These are phyloP conservation scores for Cercophora scortea DNA, from an alignment of 495 filamentous ascomycete genomes.

Conservation along the genomic window DNA sequence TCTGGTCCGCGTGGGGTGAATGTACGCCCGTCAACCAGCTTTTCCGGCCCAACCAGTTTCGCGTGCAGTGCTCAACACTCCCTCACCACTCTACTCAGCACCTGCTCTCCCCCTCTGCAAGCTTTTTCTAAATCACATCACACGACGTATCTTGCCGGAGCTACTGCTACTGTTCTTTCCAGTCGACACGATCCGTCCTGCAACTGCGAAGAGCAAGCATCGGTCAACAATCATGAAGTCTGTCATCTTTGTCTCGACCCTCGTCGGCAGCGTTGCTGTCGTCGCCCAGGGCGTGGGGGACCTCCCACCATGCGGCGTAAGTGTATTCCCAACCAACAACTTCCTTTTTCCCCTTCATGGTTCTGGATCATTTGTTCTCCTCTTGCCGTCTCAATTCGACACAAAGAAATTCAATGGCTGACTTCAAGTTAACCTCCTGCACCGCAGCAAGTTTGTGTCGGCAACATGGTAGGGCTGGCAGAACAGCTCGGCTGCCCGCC, in stretches of 20 bases:
- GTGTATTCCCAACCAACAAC: neutral
- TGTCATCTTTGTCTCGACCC: neutral
- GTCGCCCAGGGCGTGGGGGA: neutral
- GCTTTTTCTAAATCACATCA: too few relatives aligned
- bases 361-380: neutral
- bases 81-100: too few relatives aligned
- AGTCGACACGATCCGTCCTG: too few relatives aligned
- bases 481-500: conserved; percentile 5
- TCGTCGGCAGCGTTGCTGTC: neutral
- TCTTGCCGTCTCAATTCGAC: neutral
- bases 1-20: too few relatives aligned
- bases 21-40: too few relatives aligned
- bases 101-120: too few relatives aligned
- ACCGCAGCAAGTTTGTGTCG: conserved; percentile 3
- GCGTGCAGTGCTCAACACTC: too few relatives aligned
- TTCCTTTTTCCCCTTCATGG: neutral
- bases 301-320: neutral
- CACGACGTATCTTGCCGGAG: too few relatives aligned
- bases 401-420: neutral
- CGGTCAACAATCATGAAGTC: neutral
- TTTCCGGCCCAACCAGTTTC: too few relatives aligned
- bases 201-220: too few relatives aligned
- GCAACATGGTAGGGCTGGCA: conserved; percentile 10
- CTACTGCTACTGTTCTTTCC: too few relatives aligned
- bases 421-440: neutral